A percentile compares a stretch with the other conserved stretches of the same genome.
Evolutionary conservation across 805 yeast genomes (phyloP).

Genomic region (Jamesozyma lodderae): DNA sequence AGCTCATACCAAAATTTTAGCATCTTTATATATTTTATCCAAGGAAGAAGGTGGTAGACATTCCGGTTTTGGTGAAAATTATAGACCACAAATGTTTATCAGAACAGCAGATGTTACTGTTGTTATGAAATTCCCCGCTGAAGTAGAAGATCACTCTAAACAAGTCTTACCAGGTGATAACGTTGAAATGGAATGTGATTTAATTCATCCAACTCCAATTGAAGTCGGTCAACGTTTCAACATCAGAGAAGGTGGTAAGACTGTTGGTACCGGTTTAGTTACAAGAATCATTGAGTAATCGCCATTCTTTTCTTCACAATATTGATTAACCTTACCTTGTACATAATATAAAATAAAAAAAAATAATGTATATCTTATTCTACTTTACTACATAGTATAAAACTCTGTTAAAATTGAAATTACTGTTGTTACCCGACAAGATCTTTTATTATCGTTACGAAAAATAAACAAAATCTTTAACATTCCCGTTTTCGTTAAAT

Average conservation of each 20-base stretch:
- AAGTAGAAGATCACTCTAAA: conserved; percentile 71
- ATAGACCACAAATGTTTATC: conserved; percentile 95
- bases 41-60: conserved; percentile 99
- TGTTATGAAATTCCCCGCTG: conserved; percentile 79
- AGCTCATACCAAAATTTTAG: conserved; percentile 88
- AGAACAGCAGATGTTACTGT: conserved; percentile 96
- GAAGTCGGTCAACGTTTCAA: conserved; percentile 98
- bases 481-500: no score
- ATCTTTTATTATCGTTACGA: no score
- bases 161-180: conserved; percentile 98
- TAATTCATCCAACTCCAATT: conserved; percentile 83
- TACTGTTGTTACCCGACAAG: background rate
- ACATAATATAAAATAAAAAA: no score
- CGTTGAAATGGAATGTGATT: conserved; percentile 87
- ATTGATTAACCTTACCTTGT: background rate
- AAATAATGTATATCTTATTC: background rate
- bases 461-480: no score
- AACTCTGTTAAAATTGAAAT: background rate
- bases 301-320: no score
- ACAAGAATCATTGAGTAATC: conserved; percentile 70
- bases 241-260: conserved; percentile 98
- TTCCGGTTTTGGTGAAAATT: conserved; percentile 92
- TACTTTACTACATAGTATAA: background rate
- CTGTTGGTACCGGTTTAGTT: conserved; percentile 97
- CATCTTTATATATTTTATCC: conserved; percentile 85